Conservation (phyloP, 2,329 filamentous ascomycete species). For the Davidsoniella australis region DNA sequence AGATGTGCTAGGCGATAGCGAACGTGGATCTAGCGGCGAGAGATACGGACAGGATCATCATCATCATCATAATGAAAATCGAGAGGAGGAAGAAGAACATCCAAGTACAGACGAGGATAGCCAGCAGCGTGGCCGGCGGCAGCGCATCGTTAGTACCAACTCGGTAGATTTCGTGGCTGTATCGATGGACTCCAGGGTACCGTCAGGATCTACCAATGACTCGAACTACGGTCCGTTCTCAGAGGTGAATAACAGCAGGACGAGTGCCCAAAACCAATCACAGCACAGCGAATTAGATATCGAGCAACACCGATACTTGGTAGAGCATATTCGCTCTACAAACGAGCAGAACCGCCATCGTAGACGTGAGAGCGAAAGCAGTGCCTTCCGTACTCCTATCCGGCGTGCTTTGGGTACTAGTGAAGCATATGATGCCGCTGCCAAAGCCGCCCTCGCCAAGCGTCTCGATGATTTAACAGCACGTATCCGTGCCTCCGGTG, state of each 20-base stretch:
- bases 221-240: no score
- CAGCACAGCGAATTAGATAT: no score
- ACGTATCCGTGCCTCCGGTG: slow-evolving; percentile 6
- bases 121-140: background rate
- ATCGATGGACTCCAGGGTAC: no score
- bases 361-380: slow-evolving; percentile 7
- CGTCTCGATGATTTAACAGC: slow-evolving; percentile 10
- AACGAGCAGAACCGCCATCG: slow-evolving; percentile 3
- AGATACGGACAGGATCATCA: background rate
- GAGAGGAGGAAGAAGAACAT: background rate
- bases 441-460: slow-evolving; percentile 9
- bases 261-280: no score
- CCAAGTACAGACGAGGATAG: background rate
- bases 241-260: no score
- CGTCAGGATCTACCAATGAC: no score
- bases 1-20: background rate
- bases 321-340: slow-evolving; percentile 1
- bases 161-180: no score
- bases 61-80: background rate
- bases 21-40: background rate
- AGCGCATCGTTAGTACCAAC: background rate
- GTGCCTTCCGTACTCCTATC: slow-evolving; percentile 6
- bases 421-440: slow-evolving; percentile 12
- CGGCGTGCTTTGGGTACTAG: slow-evolving; percentile 10
- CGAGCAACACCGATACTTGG: background rate